Evolutionary conservation across 768 basidiomycete species (phyloP), one percentile per base, ranked within the genome.

Genomic region (Pleurotus platypus): DNA sequence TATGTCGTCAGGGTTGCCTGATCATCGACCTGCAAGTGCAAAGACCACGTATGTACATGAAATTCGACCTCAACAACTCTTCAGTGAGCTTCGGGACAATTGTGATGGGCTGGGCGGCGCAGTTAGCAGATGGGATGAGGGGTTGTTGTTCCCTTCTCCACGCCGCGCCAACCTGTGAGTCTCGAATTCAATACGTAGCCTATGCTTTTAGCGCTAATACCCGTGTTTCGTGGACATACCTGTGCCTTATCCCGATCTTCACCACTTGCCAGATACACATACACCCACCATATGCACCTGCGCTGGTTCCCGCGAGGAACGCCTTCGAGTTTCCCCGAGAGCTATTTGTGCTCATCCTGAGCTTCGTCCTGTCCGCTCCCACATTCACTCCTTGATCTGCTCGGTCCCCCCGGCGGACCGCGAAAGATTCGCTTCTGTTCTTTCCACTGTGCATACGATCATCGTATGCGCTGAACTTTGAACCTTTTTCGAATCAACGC

Each of bases 271-370:
- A 42, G 51, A 38, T 39, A 38, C 51, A 54, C 51, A 22, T 15
- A 39, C 39, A 24, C 30, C 51, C 26, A 24, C 51, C 51, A 54
- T 54, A 54, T 54, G 51, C 51, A 54, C 51, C 51, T 54, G 39
- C 51, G 51, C 51, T 54, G 39, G 51, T 54, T 54, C 51, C 51
- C 51, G 51, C 39, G 51, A 24, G 18, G 42, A 24, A 37, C 26
- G 51, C 42, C 51, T 54, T 54, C 51, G 37, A 54, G 39, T 54
- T 54, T 54, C 51, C 35, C 51, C 51, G 51, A 54, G 51, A 22
- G 51, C 38, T 54, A 54, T 54, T 54, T 54, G 51, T 15, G 51
- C 18, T 27, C 51, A 26, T 27, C 51, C 51, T 18, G 20, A 22
- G 42, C n/a, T 45, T 22, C 42, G 20, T 40, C 51, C 51, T 54